phyloP scores from a whole-genome alignment of 2,329 filamentous ascomycete genomes.

The Aspergillus carbonarius region DNA sequence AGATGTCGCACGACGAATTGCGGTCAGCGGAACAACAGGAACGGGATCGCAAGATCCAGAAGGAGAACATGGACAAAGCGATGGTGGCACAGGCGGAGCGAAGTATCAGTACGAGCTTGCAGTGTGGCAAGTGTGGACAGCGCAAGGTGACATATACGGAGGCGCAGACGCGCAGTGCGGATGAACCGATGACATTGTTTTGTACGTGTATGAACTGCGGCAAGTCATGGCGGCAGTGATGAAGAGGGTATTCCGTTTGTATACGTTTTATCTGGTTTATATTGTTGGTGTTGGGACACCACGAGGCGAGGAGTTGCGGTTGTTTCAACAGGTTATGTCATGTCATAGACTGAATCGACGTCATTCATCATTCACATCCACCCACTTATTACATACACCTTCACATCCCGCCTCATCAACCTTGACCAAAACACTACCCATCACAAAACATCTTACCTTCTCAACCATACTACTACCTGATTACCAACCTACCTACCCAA shows the following conservation, averaged over 20 bases:
- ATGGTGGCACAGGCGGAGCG: constrained; percentile 92
- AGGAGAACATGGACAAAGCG: constrained; percentile 95
- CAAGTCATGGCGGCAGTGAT: constrained; percentile 48
- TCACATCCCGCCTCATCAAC: too few relatives aligned
- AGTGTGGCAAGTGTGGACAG: constrained; percentile 89
- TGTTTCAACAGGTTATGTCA: constrained; percentile 12
- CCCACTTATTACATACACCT: too few relatives aligned
- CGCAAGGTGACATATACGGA: constrained; percentile 95
- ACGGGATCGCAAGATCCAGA: constrained; percentile 72
- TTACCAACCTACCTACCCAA: too few relatives aligned
- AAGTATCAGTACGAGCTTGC: constrained; percentile 81
- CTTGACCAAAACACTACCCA: too few relatives aligned
- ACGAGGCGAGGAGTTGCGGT: constrained; percentile 17
- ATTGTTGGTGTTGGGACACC: constrained; percentile 3
- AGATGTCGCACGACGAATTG: constrained; percentile 86
- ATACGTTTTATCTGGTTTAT: neutral
- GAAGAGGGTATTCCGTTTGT: neutral
- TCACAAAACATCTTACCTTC: too few relatives aligned
- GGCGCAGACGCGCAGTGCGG: constrained; percentile 90
- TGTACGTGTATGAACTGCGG: constrained; percentile 50
- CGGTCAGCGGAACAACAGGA: constrained; percentile 80
- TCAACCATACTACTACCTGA: too few relatives aligned
- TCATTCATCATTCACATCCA: neutral
- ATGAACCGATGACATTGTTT: constrained; percentile 70
- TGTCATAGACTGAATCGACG: constrained; percentile 2